Evolutionary conservation across 345 rosid genomes (phyloP).

Genomic region (Euphorbia lathyris): DNA sequence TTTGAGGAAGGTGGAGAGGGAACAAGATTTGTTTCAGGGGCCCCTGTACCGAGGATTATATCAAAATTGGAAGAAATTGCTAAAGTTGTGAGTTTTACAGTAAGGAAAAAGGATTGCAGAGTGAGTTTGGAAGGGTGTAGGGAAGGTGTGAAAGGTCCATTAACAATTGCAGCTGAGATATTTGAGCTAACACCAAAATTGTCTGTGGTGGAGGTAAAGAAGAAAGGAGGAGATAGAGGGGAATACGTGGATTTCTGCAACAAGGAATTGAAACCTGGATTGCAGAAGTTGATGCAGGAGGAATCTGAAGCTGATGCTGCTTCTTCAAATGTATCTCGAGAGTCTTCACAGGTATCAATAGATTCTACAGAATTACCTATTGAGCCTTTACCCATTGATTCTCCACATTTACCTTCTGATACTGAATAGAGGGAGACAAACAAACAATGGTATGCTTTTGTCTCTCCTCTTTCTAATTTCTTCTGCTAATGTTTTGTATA

Average conservation of each 20-base stretch:
- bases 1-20: constrained; percentile 39
- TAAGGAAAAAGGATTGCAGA: constrained; percentile 40
- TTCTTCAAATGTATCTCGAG: constrained; percentile 1
- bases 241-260: constrained; percentile 82
- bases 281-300: constrained; percentile 61
- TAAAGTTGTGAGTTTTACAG: constrained; percentile 38
- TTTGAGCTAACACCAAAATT: constrained; percentile 42
- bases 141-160: constrained; percentile 38
- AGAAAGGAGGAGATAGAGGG: constrained; percentile 75
- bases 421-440: constrained; percentile 40
- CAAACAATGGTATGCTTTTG: constrained; percentile 38
- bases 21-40: constrained; percentile 33
- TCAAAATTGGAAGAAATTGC: constrained; percentile 42
- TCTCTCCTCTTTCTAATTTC: constrained; percentile 12
- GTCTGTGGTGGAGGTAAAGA: constrained; percentile 82
- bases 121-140: constrained; percentile 40
- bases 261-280: constrained; percentile 66
- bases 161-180: constrained; percentile 39
- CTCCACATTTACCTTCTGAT: constrained; percentile 61
- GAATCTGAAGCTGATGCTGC: constrained; percentile 35
- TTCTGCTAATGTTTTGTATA: constrained; percentile 19
- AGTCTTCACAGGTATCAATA: constrained; percentile 6
- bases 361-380: constrained; percentile 3
- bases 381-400: constrained; percentile 17
- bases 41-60: constrained; percentile 36